Evolutionary conservation across 495 filamentous ascomycete species (phyloP), one percentile per base, ranked within the genome.

Genomic region (Elaphomyces granulatus): DNA sequence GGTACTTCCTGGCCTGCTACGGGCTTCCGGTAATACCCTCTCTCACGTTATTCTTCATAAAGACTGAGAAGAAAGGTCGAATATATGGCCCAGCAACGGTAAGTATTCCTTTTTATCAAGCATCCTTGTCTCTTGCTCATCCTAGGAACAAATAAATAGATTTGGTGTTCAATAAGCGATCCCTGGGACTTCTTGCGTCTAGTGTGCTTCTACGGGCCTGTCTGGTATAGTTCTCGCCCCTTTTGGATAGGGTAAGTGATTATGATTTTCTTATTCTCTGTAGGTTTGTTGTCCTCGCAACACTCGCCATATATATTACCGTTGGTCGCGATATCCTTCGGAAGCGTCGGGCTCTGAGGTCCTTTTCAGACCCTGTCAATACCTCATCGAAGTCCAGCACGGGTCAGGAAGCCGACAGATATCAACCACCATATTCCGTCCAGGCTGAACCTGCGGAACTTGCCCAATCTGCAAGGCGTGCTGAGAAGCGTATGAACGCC

Each of bases 101-200:
- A 43, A 32, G 57, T 47, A 32, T 32, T 15, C 12, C 0, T 10
- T 8, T 9, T 15, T 7, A 30, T 18, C n/a, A 2, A n/a, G n/a
- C n/a, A n/a, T n/a, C n/a, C n/a, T n/a, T 26, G 33, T 12, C 9
- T 3, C 15, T 3, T 3, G 31, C 44, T 54, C 17, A 57, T 18
- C 14, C 15, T 3, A 0, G 8, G n/a, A n/a, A n/a, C n/a, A n/a
- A n/a, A n/a, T n/a, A n/a, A n/a, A n/a, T 3, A 9, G 21, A 66
- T 84, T 12, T 87, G 81, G 81, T 87, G 81, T 46, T 87, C 81
- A 81, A 61, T 86, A n/a, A 64, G 60, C 43, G 41, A 45, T 1
- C 49, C 70, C 15, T 83, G 74, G 71, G 77, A 82, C 37, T 65
- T 80, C 28, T 66, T 80, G 46, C 71, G 80, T 31, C 71, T 86